phyloP scores from a whole-genome alignment of 108 stramenopile species.

The Schizochytrium sp. region DNA sequence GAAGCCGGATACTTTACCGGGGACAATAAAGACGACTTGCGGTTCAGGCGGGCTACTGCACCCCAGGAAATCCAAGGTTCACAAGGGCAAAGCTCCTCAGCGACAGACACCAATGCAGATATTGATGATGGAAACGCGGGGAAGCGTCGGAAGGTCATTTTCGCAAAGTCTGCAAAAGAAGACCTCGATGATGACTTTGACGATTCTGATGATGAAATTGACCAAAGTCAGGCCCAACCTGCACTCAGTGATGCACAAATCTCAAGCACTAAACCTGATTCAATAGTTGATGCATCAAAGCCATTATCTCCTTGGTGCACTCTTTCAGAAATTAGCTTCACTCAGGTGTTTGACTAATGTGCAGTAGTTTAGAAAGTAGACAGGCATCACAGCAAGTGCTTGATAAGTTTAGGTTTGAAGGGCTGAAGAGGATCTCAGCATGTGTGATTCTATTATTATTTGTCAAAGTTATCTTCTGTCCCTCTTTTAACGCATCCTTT shows the following conservation, averaged over 20 bases:
- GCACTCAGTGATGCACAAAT: neutral
- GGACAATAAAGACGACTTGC: neutral
- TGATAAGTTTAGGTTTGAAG: no score
- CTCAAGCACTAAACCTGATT: neutral
- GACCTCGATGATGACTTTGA: slow-evolving; percentile 18
- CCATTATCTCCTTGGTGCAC: neutral
- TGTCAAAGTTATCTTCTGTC: no score
- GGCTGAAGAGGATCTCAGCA: no score
- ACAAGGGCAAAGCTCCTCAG: no score
- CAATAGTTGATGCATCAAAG: neutral
- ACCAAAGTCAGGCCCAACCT: neutral
- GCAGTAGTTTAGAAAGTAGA: no score
- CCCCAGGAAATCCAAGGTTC: neutral
- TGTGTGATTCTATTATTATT: no score
- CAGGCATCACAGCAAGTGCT: no score
- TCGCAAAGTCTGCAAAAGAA: neutral
- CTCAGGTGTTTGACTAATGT: no score
- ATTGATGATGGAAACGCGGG: neutral
- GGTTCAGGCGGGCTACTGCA: neutral
- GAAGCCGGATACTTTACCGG: neutral
- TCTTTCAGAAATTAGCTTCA: no score
- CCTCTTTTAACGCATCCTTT: no score
- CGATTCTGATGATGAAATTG: neutral
- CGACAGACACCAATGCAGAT: neutral
- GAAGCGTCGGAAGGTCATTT: neutral